Evolutionary conservation across 371 early-diverging fungal genomes (phyloP).

Genomic region (Sporodiniella umbellata): DNA sequence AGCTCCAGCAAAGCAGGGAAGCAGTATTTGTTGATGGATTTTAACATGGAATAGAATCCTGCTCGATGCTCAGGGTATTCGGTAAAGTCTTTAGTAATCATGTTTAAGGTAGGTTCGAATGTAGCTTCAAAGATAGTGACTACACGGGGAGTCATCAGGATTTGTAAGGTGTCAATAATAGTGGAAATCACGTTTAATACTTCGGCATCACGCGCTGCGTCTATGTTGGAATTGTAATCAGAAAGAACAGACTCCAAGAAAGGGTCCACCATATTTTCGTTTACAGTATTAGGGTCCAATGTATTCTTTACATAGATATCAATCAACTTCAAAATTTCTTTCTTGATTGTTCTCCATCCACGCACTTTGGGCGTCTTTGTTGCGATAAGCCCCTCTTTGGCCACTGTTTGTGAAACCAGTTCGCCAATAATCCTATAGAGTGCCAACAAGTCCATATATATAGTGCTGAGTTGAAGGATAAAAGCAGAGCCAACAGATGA

Average conservation of each 20-base stretch:
- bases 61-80: constrained; percentile 96
- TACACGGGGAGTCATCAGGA: constrained; percentile 80
- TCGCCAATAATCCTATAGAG: constrained; percentile 86
- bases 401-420: constrained; percentile 78
- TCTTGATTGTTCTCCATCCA: constrained; percentile 91
- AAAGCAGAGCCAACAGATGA: constrained; percentile 85
- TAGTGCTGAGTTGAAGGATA: constrained; percentile 79
- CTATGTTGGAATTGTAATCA: constrained; percentile 84
- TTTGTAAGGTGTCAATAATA: constrained; percentile 78
- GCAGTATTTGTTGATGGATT: constrained; percentile 83
- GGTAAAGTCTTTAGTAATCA: constrained; percentile 97
- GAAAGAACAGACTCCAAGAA: constrained; percentile 88
- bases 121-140: constrained; percentile 86
- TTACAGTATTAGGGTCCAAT: constrained; percentile 74
- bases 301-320: constrained; percentile 84
- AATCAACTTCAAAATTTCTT: constrained; percentile 87
- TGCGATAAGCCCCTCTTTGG: constrained; percentile 68
- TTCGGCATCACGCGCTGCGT: constrained; percentile 90
- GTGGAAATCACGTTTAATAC: constrained; percentile 89
- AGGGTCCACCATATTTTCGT: constrained; percentile 81
- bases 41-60: constrained; percentile 89
- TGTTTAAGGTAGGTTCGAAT: constrained; percentile 93
- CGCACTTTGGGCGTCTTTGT: constrained; percentile 91
- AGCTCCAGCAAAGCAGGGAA: constrained; percentile 87
- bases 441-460: constrained; percentile 86